These are phyloP conservation scores for Plasmodium cynomolgi DNA, from an alignment of 169 alveolate genomes.

Conservation along the genomic window DNA sequence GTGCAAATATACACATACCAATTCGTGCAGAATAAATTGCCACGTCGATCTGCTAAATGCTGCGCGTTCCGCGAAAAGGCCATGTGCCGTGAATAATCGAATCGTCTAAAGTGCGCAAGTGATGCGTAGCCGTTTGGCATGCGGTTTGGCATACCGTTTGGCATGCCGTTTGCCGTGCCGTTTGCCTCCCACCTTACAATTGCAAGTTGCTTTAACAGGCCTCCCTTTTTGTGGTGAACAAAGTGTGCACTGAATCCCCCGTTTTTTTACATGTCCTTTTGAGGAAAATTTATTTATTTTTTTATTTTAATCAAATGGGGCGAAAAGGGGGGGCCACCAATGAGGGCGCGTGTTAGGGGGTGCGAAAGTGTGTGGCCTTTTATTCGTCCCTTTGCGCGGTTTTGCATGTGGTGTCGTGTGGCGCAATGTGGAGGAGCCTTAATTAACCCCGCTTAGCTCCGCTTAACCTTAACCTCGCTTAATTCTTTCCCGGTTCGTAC, in stretches of 20 bases:
- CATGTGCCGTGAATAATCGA: background rate
- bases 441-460: background rate
- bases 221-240: background rate
- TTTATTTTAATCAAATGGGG: background rate
- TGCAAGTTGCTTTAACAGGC: background rate
- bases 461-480: background rate
- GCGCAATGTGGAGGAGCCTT: background rate
- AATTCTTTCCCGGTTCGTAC: background rate
- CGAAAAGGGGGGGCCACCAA: background rate
- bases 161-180: background rate
- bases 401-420: background rate
- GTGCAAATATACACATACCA: background rate
- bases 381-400: background rate
- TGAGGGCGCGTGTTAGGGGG: background rate
- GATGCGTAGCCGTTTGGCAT: background rate
- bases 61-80: background rate
- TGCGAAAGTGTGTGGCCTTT: background rate
- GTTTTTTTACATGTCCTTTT: background rate
- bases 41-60: conserved; percentile 4
- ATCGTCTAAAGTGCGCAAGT: background rate
- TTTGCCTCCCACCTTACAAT: background rate
- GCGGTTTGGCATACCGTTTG: no score
- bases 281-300: background rate
- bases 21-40: background rate
- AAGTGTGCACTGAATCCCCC: background rate